phyloP scores from a whole-genome alignment of 2,329 filamentous ascomycete species.

The Ceratocystis cubensis region DNA sequence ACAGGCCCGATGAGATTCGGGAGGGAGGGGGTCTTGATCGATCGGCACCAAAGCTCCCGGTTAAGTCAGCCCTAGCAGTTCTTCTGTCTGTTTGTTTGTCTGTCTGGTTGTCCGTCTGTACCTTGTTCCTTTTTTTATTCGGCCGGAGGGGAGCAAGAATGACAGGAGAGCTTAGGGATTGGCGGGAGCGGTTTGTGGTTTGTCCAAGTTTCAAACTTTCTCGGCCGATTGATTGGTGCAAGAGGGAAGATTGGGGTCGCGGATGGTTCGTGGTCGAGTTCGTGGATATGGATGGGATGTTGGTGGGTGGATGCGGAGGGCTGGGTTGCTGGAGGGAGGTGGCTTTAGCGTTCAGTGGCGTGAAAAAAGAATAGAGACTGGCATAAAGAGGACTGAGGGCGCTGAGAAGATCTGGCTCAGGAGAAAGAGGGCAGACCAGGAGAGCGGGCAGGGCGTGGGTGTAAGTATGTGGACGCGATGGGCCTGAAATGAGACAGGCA shows the following conservation, averaged over 20 bases:
- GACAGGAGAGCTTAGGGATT: neutral
- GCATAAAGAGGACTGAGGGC: neutral
- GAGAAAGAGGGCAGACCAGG: neutral
- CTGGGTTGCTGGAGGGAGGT: constrained; percentile 7
- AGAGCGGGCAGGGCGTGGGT: neutral
- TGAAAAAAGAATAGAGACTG: neutral
- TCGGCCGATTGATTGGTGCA: constrained; percentile 14
- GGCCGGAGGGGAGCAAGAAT: neutral
- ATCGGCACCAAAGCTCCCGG: constrained; percentile 6
- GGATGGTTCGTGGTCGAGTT: neutral
- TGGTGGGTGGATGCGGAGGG: constrained; percentile 1
- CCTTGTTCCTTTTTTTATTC: neutral
- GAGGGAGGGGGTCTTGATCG: neutral
- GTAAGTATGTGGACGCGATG: neutral
- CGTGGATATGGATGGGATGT: neutral
- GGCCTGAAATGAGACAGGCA: neutral
- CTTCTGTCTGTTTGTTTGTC: no score
- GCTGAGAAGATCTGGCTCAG: neutral
- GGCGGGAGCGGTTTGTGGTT: neutral
- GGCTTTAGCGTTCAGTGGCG: constrained; percentile 8
- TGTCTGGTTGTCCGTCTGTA: neutral
- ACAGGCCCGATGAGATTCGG: neutral
- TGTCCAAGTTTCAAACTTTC: constrained; percentile 7
- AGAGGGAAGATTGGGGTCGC: constrained; percentile 6
- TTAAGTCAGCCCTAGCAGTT: constrained; percentile 4